Percentiles rank a stretch among this genome's conserved stretches.
Evolutionary conservation across 306 rosid species (phyloP).

Genomic region (Gleditsia sinensis): DNA sequence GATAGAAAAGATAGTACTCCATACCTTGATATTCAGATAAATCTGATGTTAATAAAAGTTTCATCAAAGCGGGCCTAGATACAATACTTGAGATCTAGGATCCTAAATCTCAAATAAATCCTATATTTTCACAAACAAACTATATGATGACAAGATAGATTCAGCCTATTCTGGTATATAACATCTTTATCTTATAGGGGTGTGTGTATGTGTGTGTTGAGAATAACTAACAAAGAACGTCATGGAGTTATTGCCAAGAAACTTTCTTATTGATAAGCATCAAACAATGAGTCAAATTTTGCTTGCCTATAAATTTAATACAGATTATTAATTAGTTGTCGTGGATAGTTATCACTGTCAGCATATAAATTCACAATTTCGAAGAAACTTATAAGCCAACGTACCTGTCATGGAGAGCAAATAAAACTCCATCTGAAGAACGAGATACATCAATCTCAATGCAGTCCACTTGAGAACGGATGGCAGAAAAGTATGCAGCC

Average conservation of each 20-base stretch:
- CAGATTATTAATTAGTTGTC: not conserved
- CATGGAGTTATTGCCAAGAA: not conserved
- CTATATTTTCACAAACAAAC: not conserved
- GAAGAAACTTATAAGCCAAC: not conserved
- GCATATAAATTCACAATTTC: not conserved
- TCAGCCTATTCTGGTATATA: not conserved
- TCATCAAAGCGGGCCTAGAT: not conserved
- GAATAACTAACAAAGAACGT: not conserved
- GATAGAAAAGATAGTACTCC: not conserved
- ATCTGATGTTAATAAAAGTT: not conserved
- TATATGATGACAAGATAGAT: not conserved
- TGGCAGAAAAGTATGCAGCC: constrained; percentile 71
- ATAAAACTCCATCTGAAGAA: constrained; percentile 76
- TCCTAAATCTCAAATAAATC: not conserved
- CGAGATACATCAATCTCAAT: constrained; percentile 94
- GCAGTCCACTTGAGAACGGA: constrained; percentile 72
- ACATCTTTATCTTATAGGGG: too few species aligned
- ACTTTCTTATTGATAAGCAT: not conserved
- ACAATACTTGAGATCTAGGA: not conserved
- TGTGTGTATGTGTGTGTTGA: not conserved
- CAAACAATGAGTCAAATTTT: not conserved
- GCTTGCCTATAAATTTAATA: not conserved
- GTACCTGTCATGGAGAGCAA: constrained; percentile 94
- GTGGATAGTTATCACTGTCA: not conserved
- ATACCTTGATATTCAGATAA: not conserved